Conservation (phyloP, 2,329 filamentous ascomycete genomes). For the Lasiodiplodia theobromae region DNA sequence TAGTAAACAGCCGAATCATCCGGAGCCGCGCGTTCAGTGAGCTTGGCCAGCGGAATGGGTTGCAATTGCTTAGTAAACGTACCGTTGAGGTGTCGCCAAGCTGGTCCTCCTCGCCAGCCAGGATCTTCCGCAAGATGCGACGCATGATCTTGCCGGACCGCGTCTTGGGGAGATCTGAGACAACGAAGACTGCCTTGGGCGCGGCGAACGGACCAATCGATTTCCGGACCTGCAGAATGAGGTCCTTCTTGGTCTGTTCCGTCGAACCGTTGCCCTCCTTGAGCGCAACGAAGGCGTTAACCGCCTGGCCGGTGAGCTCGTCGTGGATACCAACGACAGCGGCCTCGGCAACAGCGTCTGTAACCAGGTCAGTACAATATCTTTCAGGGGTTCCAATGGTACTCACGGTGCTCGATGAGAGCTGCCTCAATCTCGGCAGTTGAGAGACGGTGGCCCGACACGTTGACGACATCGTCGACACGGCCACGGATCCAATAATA, state of each 20-base stretch:
- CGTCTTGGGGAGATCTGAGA: constrained; percentile 96
- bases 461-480: constrained; percentile 98
- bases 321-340: constrained; percentile 93
- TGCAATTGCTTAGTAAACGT: constrained; percentile 47
- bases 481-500: constrained; percentile 99
- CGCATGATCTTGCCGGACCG: constrained; percentile 99
- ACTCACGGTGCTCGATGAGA: constrained; percentile 82
- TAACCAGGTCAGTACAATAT: constrained; percentile 35
- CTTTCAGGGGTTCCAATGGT: not conserved
- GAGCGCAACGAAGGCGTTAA: constrained; percentile 94
- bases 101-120: constrained; percentile 96
- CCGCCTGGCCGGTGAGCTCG: constrained; percentile 94
- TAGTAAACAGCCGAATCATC: constrained; percentile 22
- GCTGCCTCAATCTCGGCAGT: constrained; percentile 98
- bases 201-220: constrained; percentile 97
- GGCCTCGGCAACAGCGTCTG: constrained; percentile 82
- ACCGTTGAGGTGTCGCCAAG: constrained; percentile 92
- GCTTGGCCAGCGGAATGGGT: constrained; percentile 17
- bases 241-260: constrained; percentile 88
- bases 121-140: constrained; percentile 93
- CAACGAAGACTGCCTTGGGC: constrained; percentile 89
- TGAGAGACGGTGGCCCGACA: constrained; percentile 92
- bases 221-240: constrained; percentile 93
- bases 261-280: constrained; percentile 81
- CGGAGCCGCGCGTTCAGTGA: constrained; percentile 20